Evolutionary conservation across 2,329 filamentous ascomycete species (phyloP), one percentile per base, ranked within the genome.

Genomic region (Leptosphaerulina australis): DNA sequence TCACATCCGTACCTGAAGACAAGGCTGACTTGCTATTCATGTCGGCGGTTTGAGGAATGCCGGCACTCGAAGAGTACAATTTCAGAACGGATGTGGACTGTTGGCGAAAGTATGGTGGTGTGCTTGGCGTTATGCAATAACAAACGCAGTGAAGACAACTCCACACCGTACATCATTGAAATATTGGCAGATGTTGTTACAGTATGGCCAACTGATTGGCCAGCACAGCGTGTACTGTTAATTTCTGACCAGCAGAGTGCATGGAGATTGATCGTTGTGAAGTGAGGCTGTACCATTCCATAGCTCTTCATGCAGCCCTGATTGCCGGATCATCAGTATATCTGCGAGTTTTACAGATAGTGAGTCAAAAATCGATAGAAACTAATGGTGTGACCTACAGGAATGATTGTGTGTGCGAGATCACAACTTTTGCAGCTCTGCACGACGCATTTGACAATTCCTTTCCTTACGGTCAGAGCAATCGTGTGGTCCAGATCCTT

Each of bases 81-180:
- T 5, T 34, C 22, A 35, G 29, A 12, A n/a, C 26, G 12, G 8
- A 26, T n/a, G 20, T 22, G 31, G 29, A 33, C 12, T 31, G 20
- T n/a, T 14, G 17, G 24, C n/a, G 21, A 14, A 10, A 25, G 14
- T 18, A 15, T 25, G 25, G 24, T 30, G 21, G 22, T 36, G 29
- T 36, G 48, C 48, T 51, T 46, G 41, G 36, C 48, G 36, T 17
- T 22, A 46, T 41, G 31, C 25, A 40, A 43, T 28, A 29, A 41
- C 41, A 51, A 51, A 46, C 41, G 41, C 26, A 46, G 48, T 45
- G 41, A 50, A 44, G 30, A 45, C 20, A 21, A 36, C 36, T 45
- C 25, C 41, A 51, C 24, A 30, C 15, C 22, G 39, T 29, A 9
- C 30, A 51, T 51, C 48, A 36, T n/a, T 36, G 41, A 41, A 15